Evolutionary conservation across 306 rosid genomes (phyloP), one percentile per base, ranked within the genome.

Genomic region (Prunus campanulata): DNA sequence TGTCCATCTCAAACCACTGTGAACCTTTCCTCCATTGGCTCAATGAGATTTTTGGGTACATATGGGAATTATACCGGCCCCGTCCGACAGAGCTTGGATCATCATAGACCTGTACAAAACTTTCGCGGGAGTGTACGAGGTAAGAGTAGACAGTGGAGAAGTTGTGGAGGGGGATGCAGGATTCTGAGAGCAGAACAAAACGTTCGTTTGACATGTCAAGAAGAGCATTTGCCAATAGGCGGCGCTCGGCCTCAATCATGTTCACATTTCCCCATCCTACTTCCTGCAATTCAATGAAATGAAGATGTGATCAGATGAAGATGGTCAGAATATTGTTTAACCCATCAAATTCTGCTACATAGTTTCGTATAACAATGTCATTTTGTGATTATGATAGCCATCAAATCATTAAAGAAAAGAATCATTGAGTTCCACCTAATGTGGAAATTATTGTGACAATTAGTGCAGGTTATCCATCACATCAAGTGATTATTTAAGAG

Each of bases 211-310:
- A 87, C 54, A 87, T 2, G n/a, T 93, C 97, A 2, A 93, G 90
- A 3, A 93, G 94, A 5, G 98, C 96, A 71, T 88, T 93, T 2
- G 91, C 92, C 29, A 93, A 81, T 1, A 93, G 79, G 10, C 97
- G 93, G 11, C 97, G 91, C 70, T 93, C 98, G 0, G 97, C 98
- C 80, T 88, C 93, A 1, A 93, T 68, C 97, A 93, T 93, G 86
- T 84, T 93, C 42, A 83, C 86, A 3, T 88, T 81, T 14, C 98
- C 98, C 98, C 98, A 94, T 62, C 56, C 39, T 15, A 91, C 97
- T 81, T 68, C 81, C 97, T 93, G 90, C 78, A 81, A 5, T 52
- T 52, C 20, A 55, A 51, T 4, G 12, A 68, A 46, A 7, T 66
- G 47, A 56, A 42, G 60, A 47, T 3, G 11, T 35, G 42, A 35